These are phyloP conservation scores for Gigaspora rosea DNA, from an alignment of 192 early-diverging fungal species.

Conservation along the genomic window DNA sequence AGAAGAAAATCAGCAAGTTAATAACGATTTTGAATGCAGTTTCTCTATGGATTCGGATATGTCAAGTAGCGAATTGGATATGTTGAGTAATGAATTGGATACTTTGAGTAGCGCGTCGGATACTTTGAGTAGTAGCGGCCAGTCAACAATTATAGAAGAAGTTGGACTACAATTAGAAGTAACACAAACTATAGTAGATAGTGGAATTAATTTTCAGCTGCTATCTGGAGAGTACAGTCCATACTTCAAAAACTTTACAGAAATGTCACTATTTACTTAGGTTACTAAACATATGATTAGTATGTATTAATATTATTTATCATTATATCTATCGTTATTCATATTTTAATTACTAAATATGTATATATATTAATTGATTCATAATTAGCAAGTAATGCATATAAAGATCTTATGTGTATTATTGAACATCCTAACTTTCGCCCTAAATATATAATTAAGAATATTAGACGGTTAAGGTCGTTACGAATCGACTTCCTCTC, in stretches of 20 bases:
- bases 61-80: too few species aligned
- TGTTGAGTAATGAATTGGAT: too few species aligned
- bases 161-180: background rate
- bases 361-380: background rate
- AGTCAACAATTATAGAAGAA: too few species aligned
- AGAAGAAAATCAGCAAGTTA: too few species aligned
- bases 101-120: too few species aligned
- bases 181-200: constrained; percentile 2
- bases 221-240: background rate
- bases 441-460: background rate
- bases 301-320: constrained; percentile 2
- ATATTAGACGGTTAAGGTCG: background rate
- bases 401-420: background rate
- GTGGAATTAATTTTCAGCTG: background rate
- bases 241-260: background rate
- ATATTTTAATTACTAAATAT: background rate
- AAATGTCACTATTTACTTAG: background rate
- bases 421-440: background rate
- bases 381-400: background rate
- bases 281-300: constrained; percentile 12
- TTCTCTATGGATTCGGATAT: too few species aligned
- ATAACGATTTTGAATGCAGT: too few species aligned
- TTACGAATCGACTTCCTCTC: background rate
- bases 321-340: too few species aligned
- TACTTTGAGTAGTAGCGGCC: too few species aligned